phyloP scores from a whole-genome alignment of 2,329 filamentous ascomycete species.

The Cercospora sesami region DNA sequence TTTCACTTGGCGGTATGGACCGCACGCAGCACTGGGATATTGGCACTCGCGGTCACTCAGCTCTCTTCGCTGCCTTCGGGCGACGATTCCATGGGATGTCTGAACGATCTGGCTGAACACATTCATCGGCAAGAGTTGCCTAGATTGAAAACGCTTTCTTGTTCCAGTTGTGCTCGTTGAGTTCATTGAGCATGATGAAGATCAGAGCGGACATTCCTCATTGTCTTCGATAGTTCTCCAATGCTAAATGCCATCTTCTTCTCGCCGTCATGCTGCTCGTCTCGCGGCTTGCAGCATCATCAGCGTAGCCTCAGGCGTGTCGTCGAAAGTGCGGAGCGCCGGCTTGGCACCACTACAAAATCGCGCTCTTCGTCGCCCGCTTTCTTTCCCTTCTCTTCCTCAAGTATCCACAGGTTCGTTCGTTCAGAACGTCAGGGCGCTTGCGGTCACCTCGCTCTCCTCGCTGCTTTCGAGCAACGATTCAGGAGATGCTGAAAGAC shows the following conservation, averaged over 20 bases:
- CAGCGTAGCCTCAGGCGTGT: not conserved
- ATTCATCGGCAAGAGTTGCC: slow-evolving; percentile 1
- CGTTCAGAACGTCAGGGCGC: not conserved
- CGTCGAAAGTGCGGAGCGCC: not conserved
- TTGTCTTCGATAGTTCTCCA: not conserved
- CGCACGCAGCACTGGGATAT: not conserved
- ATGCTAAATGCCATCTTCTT: not conserved
- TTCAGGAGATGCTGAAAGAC: not conserved
- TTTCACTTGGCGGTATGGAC: not conserved
- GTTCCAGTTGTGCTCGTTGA: not conserved
- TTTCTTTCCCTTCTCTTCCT: not conserved
- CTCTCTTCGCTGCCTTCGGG: slow-evolving; percentile 1
- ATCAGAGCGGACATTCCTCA: not conserved
- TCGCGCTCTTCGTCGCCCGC: not conserved
- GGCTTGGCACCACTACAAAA: not conserved
- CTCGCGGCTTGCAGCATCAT: too few relatives aligned
- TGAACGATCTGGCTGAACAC: slow-evolving; percentile 4
- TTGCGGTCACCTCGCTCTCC: not conserved
- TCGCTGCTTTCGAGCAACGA: not conserved
- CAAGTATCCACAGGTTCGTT: not conserved
- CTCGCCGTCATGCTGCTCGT: too few relatives aligned
- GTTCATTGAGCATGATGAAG: not conserved
- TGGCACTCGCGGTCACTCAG: slow-evolving; percentile 2
- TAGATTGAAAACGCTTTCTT: not conserved
- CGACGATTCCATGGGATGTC: not conserved